phyloP scores from a whole-genome alignment of 805 yeast species.

The Candida cerambycidarum region DNA sequence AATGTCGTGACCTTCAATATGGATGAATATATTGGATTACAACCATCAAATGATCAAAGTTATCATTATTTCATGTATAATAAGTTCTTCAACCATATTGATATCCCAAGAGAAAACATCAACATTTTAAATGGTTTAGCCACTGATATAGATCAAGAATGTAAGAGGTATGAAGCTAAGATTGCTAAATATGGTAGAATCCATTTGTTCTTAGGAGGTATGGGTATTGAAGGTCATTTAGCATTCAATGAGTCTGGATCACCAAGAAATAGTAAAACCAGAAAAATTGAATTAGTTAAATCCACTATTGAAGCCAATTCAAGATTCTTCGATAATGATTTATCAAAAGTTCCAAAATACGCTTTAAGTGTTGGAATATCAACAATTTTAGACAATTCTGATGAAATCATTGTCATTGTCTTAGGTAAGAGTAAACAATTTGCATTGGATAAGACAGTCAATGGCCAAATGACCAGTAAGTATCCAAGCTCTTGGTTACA shows the following conservation, averaged over 20 bases:
- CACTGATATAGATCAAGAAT: slow-evolving; percentile 44
- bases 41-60: slow-evolving; percentile 49
- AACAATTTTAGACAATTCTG: slow-evolving; percentile 54
- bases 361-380: slow-evolving; percentile 60
- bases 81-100: slow-evolving; percentile 55
- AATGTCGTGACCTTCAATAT: slow-evolving; percentile 60
- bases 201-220: slow-evolving; percentile 56
- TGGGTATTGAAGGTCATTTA: slow-evolving; percentile 62
- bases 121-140: slow-evolving; percentile 56
- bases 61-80: slow-evolving; percentile 60
- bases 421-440: slow-evolving; percentile 47
- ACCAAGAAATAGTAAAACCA: slow-evolving; percentile 42
- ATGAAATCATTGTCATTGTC: slow-evolving; percentile 52
- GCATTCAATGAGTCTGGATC: slow-evolving; percentile 63
- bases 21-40: slow-evolving; percentile 58
- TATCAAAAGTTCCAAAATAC: slow-evolving; percentile 46
- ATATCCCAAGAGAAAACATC: slow-evolving; percentile 51
- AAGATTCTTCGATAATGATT: slow-evolving; percentile 50
- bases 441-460: slow-evolving; percentile 48
- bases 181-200: slow-evolving; percentile 50
- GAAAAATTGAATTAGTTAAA: slow-evolving; percentile 47
- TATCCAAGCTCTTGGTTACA: slow-evolving; percentile 53
- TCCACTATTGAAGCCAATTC: slow-evolving; percentile 54
- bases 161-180: slow-evolving; percentile 47
- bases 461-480: slow-evolving; percentile 38